Percentiles rank a stretch among this genome's conserved stretches.
Evolutionary conservation across 805 yeast genomes (phyloP).

Genomic region (Candida stauntonica): DNA sequence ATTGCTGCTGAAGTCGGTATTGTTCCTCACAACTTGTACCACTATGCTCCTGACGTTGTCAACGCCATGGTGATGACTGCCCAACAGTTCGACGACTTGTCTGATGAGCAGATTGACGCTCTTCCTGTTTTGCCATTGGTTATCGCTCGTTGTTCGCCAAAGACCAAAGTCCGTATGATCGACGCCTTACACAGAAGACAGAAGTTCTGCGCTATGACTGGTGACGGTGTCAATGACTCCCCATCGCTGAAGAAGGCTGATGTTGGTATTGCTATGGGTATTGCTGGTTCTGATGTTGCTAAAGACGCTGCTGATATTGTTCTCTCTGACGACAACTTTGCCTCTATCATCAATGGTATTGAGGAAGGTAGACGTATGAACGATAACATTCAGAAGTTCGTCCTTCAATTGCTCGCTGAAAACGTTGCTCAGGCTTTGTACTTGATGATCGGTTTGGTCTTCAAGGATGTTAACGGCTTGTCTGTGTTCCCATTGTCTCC

Average conservation of each 20-base stretch:
- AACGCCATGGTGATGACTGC: constrained; percentile 75
- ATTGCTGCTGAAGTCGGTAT: constrained; percentile 82
- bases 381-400: constrained; percentile 73
- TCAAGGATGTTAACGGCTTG: constrained; percentile 53
- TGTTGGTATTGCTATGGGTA: constrained; percentile 83
- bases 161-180: constrained; percentile 76
- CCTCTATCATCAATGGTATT: constrained; percentile 71
- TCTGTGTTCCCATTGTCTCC: constrained; percentile 84
- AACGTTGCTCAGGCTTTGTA: constrained; percentile 69
- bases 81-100: constrained; percentile 57
- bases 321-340: constrained; percentile 71
- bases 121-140: constrained; percentile 69
- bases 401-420: constrained; percentile 65
- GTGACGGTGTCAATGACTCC: constrained; percentile 81
- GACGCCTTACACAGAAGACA: constrained; percentile 66
- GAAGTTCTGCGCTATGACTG: constrained; percentile 74
- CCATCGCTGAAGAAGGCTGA: constrained; percentile 74
- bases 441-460: constrained; percentile 68
- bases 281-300: constrained; percentile 81
- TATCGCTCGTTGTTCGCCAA: constrained; percentile 80
- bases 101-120: constrained; percentile 56
- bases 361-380: constrained; percentile 82
- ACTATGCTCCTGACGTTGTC: constrained; percentile 52
- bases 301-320: constrained; percentile 79
- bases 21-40: constrained; percentile 54